Evolutionary conservation across 139 green algal genomes (phyloP).

Genomic region (Ulvella scutata): DNA sequence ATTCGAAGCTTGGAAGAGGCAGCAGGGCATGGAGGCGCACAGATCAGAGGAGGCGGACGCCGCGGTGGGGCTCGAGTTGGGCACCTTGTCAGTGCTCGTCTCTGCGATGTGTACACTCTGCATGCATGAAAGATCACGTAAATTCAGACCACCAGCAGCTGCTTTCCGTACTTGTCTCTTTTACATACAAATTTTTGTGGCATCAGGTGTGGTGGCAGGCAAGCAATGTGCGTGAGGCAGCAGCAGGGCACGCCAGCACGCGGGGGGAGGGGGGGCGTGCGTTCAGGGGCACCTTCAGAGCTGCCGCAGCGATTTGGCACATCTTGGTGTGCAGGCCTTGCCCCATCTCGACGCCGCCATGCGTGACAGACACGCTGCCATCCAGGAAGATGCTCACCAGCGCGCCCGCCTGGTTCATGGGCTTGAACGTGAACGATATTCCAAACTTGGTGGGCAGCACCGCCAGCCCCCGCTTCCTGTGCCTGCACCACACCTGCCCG

Average conservation of each 20-base stretch:
- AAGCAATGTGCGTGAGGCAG: not conserved
- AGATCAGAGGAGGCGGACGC: conserved; percentile 80
- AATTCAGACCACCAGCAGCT: no score
- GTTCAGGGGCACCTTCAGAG: conserved; percentile 54
- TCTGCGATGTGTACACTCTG: conserved; percentile 74
- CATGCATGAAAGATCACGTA: no score
- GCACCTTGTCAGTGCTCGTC: conserved; percentile 93
- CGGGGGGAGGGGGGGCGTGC: not conserved
- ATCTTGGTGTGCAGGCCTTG: conserved; percentile 98
- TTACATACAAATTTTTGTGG: no score
- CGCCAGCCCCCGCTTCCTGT: conserved; percentile 77
- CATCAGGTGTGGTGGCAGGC: not conserved
- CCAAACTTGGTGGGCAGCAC: conserved; percentile 90
- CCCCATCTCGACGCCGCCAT: conserved; percentile 96
- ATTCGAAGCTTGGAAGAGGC: no score
- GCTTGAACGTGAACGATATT: conserved; percentile 81
- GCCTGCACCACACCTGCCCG: not conserved
- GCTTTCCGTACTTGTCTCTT: no score
- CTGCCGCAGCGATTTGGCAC: conserved; percentile 67
- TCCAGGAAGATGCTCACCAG: conserved; percentile 93
- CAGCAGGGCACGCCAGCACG: not conserved
- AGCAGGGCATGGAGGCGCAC: no score
- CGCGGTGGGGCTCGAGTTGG: conserved; percentile 86
- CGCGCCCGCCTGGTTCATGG: conserved; percentile 75
- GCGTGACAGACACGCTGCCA: conserved; percentile 82